These are phyloP conservation scores for Mycena vulgaris DNA, from an alignment of 768 basidiomycete species.

Conservation along the genomic window DNA sequence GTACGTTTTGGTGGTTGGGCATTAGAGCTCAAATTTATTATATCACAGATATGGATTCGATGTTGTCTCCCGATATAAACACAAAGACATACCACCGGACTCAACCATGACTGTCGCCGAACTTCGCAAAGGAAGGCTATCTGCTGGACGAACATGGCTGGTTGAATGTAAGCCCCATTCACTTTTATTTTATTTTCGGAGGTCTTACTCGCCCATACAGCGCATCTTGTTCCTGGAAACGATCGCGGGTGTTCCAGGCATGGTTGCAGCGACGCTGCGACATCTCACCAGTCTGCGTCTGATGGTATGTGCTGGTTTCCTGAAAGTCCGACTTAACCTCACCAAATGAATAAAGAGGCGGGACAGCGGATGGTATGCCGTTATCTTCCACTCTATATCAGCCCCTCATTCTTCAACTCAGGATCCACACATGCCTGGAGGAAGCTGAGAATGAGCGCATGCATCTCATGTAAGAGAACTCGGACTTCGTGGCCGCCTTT, in stretches of 20 bases:
- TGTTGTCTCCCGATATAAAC: slow-evolving; percentile 88
- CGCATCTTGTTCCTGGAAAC: slow-evolving; percentile 81
- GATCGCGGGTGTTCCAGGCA: slow-evolving; percentile 95
- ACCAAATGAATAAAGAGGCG: slow-evolving; percentile 57
- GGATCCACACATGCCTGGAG: slow-evolving; percentile 94
- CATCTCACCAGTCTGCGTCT: slow-evolving; percentile 91
- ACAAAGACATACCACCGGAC: slow-evolving; percentile 73
- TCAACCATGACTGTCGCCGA: slow-evolving; percentile 80
- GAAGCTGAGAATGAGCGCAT: slow-evolving; percentile 98
- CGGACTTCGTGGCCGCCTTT: not conserved
- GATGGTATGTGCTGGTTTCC: slow-evolving; percentile 68
- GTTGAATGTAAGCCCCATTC: slow-evolving; percentile 69
- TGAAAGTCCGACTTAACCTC: slow-evolving; percentile 1
- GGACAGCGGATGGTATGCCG: slow-evolving; percentile 65
- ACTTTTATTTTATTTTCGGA: not conserved
- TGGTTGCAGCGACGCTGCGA: slow-evolving; percentile 91
- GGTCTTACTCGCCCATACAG: slow-evolving; percentile 46
- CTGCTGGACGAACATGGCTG: slow-evolving; percentile 83
- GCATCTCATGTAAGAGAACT: slow-evolving; percentile 82
- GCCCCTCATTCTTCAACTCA: slow-evolving; percentile 56
- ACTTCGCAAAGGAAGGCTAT: slow-evolving; percentile 81
- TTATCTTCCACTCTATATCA: slow-evolving; percentile 2
- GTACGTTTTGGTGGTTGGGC: no score
- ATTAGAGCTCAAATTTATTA: slow-evolving; percentile 33
- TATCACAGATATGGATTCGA: slow-evolving; percentile 79